phyloP scores from a whole-genome alignment of 1,139 yeast species.

The Blastobotrys petasosporus region DNA sequence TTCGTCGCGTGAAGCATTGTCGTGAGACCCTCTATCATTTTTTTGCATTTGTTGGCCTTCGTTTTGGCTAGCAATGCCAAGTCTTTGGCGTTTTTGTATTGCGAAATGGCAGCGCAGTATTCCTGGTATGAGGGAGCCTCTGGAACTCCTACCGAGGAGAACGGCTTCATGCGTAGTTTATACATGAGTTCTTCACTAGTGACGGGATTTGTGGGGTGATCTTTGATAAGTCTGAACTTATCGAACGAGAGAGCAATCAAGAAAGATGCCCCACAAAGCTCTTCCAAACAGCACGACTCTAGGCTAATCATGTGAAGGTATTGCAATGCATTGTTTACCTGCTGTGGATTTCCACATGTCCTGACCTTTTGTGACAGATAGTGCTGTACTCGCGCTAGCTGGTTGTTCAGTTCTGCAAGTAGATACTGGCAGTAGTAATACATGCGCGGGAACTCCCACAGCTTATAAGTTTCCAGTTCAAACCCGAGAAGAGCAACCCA shows the following conservation, averaged over 20 bases:
- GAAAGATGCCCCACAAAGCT: conserved; percentile 38
- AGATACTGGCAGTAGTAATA: conserved; percentile 64
- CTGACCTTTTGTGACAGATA: conserved; percentile 38
- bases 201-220: conserved; percentile 37
- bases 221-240: conserved; percentile 25
- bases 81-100: conserved; percentile 9
- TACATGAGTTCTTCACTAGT: conserved; percentile 49
- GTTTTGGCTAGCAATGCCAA: conserved; percentile 19
- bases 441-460: conserved; percentile 62
- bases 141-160: conserved; percentile 80
- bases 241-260: conserved; percentile 39
- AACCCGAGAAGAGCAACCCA: conserved; percentile 71
- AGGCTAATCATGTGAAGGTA: conserved; percentile 31
- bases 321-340: conserved; percentile 15
- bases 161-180: conserved; percentile 71
- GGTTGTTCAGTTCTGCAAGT: conserved; percentile 43
- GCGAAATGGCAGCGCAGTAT: conserved; percentile 5
- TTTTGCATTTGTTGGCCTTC: conserved; percentile 18
- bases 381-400: conserved; percentile 45
- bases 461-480: conserved; percentile 66
- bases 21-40: conserved; percentile 19
- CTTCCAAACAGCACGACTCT: conserved; percentile 37
- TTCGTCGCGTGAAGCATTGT: conserved; percentile 18
- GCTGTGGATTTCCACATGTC: conserved; percentile 9
- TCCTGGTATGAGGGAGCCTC: conserved; percentile 45